Evolutionary conservation across 805 yeast genomes (phyloP).

Genomic region (Starmera amethionina): DNA sequence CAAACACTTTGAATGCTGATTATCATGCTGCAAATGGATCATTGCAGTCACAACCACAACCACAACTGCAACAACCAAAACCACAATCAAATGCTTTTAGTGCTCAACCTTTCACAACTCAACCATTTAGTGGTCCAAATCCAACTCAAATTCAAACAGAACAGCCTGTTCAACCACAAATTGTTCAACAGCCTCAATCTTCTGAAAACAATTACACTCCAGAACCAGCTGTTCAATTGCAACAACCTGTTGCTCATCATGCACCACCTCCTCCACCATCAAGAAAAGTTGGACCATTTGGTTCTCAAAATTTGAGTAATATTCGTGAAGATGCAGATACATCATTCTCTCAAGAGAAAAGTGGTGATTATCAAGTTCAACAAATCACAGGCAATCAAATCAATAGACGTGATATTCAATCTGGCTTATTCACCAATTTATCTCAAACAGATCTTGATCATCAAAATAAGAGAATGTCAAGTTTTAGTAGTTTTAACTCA

Average conservation of each 20-base stretch:
- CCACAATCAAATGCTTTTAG: not conserved
- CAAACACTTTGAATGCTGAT: not conserved
- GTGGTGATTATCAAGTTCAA: conserved; percentile 5
- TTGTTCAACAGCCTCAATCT: no score
- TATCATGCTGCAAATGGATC: not conserved
- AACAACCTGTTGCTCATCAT: conserved; percentile 19
- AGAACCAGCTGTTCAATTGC: not conserved
- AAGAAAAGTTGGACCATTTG: conserved; percentile 30
- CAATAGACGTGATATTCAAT: conserved; percentile 31
- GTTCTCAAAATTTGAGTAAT: conserved; percentile 14
- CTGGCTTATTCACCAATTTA: conserved; percentile 36
- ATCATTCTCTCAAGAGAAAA: conserved; percentile 7
- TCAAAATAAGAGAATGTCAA: conserved; percentile 16
- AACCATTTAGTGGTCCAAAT: not conserved
- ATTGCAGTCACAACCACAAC: not conserved
- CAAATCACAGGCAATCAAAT: conserved; percentile 1
- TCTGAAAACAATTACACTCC: no score
- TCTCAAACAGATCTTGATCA: conserved; percentile 25
- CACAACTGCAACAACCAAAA: not conserved
- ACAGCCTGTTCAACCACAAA: no score
- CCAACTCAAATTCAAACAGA: not conserved
- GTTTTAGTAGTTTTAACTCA: conserved; percentile 18
- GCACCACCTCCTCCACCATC: conserved; percentile 54
- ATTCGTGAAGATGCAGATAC: conserved; percentile 22
- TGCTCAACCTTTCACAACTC: conserved; percentile 5